Evolutionary conservation across 345 rosid genomes (phyloP), one percentile per base, ranked within the genome.

Genomic region (Melaleuca quinquenervia): DNA sequence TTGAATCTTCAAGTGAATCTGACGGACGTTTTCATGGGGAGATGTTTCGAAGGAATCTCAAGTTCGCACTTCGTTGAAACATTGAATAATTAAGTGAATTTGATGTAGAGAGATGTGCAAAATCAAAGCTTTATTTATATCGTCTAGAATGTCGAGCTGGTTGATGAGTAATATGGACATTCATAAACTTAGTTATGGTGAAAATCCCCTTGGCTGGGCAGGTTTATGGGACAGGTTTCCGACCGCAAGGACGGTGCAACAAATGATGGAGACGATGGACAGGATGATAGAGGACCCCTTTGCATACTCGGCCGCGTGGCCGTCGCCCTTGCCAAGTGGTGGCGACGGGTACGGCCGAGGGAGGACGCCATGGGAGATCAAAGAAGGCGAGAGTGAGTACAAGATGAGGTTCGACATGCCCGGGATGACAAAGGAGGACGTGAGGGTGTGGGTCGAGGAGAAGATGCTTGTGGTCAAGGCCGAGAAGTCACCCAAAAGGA

Each of bases 181-280:
- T 70, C 8, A 24, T 41, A 48, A 70, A 48, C 48, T 70, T 12
- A 70, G 32, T 32, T 32, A 32, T 32, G 18, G 36, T 18, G 78
- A 2, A 32, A 70, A 70, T 20, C 44, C 48, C 11, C 53, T 29
- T 83, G 27, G 49, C 36, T 50, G 51, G 75, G 62, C 89, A 93
- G 91, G 90, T 49, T 78, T 90, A 84, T 87, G 90, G 93, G 91
- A 89, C 85, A 84, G 94, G 82, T 94, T 91, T 84, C 93, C 96
- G 29, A 88, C 94, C 8, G 92, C 91, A 4, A 93, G 91, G 89
- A 92, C 94, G 75, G 96, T 91, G 70, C 91, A 92, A 84, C 91
- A 93, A 85, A 93, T 94, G 94, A 92, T 93, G 91, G 95, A 94
- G 83, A 91, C 96, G 15, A 94, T 93, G 94, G 96, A 94, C 27